Base-by-base conservation (phyloP, 2,329 filamentous ascomycete genomes). In the Claviceps paspali region DNA sequence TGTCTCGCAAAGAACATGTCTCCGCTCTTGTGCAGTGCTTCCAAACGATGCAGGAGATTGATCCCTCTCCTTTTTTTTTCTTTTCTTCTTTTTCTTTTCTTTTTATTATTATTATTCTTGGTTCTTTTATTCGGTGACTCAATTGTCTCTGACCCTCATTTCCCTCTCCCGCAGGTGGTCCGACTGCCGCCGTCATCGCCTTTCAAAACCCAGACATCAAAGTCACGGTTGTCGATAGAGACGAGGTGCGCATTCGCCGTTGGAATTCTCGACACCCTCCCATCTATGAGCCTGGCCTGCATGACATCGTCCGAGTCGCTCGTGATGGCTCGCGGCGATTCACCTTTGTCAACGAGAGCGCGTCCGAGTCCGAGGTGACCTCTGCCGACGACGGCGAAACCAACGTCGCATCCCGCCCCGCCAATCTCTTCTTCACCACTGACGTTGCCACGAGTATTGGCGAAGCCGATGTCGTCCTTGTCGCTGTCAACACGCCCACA, bases 401-500 rank as follows among this genome's bases (percentile, higher is more conserved):
- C 1, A 41, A 48, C 2, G 50, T 69, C 7, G 45, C 61, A 6
- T 57, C 61, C 10, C 69, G 76, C 29, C 50, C 59, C 36, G 68
- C 73, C 10, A 88, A 87, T 55, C 64, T 88, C 14, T 69, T 77
- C 62, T 88, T 88, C 60, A 79, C 79, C 3, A 80, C 73, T 15
- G 68, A 84, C 37, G 66, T 82, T 8, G 66, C 67, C 15, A 62
- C 59, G 43, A 65, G 64, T 41, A 79, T 87, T 41, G 55, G 63
- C 18, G 71, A 76, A 43, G 81, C 82, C 10, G 80, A 87, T 50
- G 59, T 87, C 31, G 70, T 88, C 39, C 71, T 88, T 41, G 70
- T 87, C 38, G 73, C 79, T 11, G 82, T 88, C 47, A 84, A 86
- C 54, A 87, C 82, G 0, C 82, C 82, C 2, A 86, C 82, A 30